These are phyloP conservation scores for Acacia acuminata DNA, from an alignment of 306 rosid genomes.

Conservation along the genomic window DNA sequence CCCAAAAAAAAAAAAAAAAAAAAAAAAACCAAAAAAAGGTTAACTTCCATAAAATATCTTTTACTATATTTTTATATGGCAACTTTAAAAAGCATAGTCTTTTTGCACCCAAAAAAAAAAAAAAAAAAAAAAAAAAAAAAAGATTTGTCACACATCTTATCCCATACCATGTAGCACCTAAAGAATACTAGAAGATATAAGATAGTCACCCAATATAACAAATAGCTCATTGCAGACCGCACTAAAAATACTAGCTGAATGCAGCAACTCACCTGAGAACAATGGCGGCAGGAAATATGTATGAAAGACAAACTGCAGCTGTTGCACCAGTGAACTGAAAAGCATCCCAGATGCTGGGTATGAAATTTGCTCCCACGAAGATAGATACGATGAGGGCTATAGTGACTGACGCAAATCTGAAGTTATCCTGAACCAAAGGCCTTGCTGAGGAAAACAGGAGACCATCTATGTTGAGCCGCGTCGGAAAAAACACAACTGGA, in stretches of 20 bases:
- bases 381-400: conserved; percentile 40
- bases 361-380: conserved; percentile 67
- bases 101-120: background rate
- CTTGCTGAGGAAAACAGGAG: conserved; percentile 68
- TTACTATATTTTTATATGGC: background rate
- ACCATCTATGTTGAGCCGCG: conserved; percentile 83
- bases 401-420: conserved; percentile 70
- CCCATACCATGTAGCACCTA: background rate
- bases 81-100: background rate
- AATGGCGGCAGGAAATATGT: conserved; percentile 52
- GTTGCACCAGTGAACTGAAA: conserved; percentile 62
- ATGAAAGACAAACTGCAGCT: conserved; percentile 51
- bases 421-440: conserved; percentile 71
- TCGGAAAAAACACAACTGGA: conserved; percentile 85
- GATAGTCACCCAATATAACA: background rate
- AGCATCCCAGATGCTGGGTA: conserved; percentile 80
- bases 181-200: background rate
- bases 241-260: background rate
- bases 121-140: background rate
- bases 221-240: background rate
- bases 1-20: too few relatives aligned
- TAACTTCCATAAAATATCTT: background rate
- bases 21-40: background rate
- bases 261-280: conserved; percentile 42
- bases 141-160: background rate